Evolutionary conservation across 768 basidiomycete genomes (phyloP), one percentile per base, ranked within the genome.

Genomic region (Amanita rubescens): DNA sequence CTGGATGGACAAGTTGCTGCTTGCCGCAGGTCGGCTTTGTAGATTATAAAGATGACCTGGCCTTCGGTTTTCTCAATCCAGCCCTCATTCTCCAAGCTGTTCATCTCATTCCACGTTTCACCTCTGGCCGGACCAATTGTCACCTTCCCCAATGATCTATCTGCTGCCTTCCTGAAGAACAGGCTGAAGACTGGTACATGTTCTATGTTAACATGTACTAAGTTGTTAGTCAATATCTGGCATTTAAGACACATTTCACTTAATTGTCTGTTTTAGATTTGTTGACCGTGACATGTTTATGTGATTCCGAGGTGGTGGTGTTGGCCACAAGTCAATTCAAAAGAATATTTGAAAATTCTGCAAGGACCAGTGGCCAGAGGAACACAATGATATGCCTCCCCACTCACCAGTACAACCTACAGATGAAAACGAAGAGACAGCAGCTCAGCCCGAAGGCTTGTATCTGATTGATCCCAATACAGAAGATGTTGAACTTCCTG

Each of bases 1-100:
- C n/a, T 12, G 62, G 65, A 15, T 53, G 51, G 35, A 30, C 33
- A 35, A 34, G 42, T 2, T 46, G 50, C 17, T 56, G 54, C 5
- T 51, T 62, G n/a, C 49, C 58, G 33, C 53, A 57, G 4, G 24
- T 70, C 14, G 59, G 60, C 2, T 70, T 68, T 38, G 35, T 50
- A 15, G 14, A 37, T 4, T n/a, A 38, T 24, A 12, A 20, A 17
- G 49, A 50, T 17, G 35, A 37, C 6, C 14, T n/a, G 12, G 49
- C 49, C 5, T 50, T 50, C 25, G 45, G 45, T 1, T 47, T 47
- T 32, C 30, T 47, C 2, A 47, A 47, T 19, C 45, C 45, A 9
- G 27, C 12, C 45, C 45, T 47, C 30, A 27, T 47, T 34, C 3
- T 47, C 5, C 30, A n/a, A 47, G 45, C 45, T 19, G 45, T 47